A percentile compares a stretch with the other conserved stretches of the same genome.
phyloP scores from a whole-genome alignment of 768 basidiomycete genomes.

The Lepiota venenata region DNA sequence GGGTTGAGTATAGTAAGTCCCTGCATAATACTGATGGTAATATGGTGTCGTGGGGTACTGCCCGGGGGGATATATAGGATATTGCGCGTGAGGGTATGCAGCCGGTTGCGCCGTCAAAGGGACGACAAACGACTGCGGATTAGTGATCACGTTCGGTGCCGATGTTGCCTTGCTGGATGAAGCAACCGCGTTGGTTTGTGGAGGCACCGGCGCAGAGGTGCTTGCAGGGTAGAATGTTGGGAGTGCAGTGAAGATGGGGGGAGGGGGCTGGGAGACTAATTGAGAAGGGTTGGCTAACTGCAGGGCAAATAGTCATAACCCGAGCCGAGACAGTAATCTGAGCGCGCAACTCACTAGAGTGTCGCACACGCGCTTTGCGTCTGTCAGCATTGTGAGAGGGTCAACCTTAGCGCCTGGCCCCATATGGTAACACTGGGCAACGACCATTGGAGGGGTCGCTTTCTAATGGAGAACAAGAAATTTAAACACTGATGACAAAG shows the following conservation, averaged over 20 bases:
- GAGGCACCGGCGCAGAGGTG: slow-evolving; percentile 24
- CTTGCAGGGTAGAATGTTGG: slow-evolving; percentile 35
- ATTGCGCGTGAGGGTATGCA: slow-evolving; percentile 41
- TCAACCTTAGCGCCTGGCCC: slow-evolving; percentile 68
- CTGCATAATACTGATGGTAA: slow-evolving; percentile 49
- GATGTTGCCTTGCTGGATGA: slow-evolving; percentile 24
- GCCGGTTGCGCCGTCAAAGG: slow-evolving; percentile 51
- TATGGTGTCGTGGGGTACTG: slow-evolving; percentile 64
- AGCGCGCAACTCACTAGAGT: slow-evolving; percentile 48
- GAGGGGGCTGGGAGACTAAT: slow-evolving; percentile 63
- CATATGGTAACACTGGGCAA: slow-evolving; percentile 80
- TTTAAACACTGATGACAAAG: slow-evolving; percentile 10
- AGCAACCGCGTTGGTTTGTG: slow-evolving; percentile 26
- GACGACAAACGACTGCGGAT: slow-evolving; percentile 71
- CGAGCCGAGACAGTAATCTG: slow-evolving; percentile 1
- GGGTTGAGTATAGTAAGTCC: slow-evolving; percentile 16
- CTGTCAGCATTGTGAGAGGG: slow-evolving; percentile 67
- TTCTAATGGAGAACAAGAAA: slow-evolving; percentile 31
- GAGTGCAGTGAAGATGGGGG: slow-evolving; percentile 48
- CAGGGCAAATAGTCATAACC: slow-evolving; percentile 10
- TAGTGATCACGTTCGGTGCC: slow-evolving; percentile 55
- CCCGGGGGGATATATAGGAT: slow-evolving; percentile 36
- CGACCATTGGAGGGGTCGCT: slow-evolving; percentile 63
- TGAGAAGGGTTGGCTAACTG: slow-evolving; percentile 76
- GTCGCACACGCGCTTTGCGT: slow-evolving; percentile 79